Evolutionary conservation across 2,329 filamentous ascomycete genomes (phyloP).

Genomic region (Ciborinia camelliae): DNA sequence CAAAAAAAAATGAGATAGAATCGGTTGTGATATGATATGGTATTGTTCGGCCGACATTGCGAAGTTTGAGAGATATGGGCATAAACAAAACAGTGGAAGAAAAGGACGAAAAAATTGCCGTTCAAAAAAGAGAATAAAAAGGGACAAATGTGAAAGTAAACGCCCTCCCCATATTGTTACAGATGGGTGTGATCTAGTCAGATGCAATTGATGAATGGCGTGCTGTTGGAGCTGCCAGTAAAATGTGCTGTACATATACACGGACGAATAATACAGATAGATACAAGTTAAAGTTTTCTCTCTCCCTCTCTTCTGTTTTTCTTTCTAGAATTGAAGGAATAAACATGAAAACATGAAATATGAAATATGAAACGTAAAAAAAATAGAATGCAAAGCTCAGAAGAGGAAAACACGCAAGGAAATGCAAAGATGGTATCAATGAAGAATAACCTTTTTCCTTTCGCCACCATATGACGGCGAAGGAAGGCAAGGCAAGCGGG

Average conservation of each 20-base stretch:
- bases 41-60: constrained; percentile 67
- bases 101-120: constrained; percentile 78
- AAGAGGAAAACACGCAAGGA: constrained; percentile 6
- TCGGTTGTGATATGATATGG: not conserved
- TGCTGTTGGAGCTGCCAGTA: not conserved
- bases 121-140: constrained; percentile 52
- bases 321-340: not conserved
- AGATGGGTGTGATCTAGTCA: not conserved
- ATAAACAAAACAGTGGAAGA: constrained; percentile 75
- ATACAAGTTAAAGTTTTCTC: constrained; percentile 1
- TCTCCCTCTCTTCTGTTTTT: not conserved
- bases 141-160: constrained; percentile 27
- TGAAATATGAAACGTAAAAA: not conserved
- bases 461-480: not conserved
- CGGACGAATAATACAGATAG: constrained; percentile 5
- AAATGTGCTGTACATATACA: constrained; percentile 13
- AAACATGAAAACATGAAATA: not conserved
- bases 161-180: not conserved
- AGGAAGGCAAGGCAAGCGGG: constrained; percentile 10
- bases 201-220: not conserved
- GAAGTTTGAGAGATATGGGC: constrained; percentile 75
- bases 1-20: not conserved
- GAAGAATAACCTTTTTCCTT: constrained; percentile 1
- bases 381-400: not conserved
- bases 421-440: constrained; percentile 18